phyloP scores from a whole-genome alignment of 129 eudicot species.

The Solidago caesia region DNA sequence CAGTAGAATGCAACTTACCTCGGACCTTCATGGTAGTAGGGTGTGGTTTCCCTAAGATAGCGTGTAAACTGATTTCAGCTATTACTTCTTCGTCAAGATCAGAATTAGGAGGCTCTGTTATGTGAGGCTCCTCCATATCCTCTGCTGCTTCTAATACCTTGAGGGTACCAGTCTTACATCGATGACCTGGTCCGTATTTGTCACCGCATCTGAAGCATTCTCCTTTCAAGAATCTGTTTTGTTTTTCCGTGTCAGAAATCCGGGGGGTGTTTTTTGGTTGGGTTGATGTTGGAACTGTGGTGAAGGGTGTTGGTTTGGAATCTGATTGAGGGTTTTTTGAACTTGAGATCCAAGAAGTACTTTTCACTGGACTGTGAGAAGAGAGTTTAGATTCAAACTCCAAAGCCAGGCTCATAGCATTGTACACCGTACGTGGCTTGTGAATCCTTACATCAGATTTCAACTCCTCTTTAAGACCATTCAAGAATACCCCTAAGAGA shows the following conservation, averaged over 20 bases:
- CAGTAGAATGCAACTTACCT: background rate
- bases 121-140: background rate
- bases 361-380: background rate
- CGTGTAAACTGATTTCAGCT: slow-evolving; percentile 12
- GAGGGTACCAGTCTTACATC: slow-evolving; percentile 13
- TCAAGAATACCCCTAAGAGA: slow-evolving; percentile 1
- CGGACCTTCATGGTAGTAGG: slow-evolving; percentile 7
- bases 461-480: background rate
- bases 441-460: background rate
- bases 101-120: background rate
- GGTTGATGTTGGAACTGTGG: background rate
- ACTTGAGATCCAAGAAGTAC: background rate
- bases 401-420: too few species aligned
- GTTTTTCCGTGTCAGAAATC: background rate
- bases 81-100: too few species aligned
- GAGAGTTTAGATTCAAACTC: background rate
- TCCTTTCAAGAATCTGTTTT: background rate
- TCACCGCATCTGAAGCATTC: slow-evolving; percentile 18
- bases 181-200: slow-evolving; percentile 16
- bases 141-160: background rate
- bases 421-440: background rate
- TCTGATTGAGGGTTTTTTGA: background rate
- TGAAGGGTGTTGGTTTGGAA: background rate
- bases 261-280: background rate
- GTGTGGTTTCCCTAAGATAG: background rate